phyloP scores from a whole-genome alignment of 2,329 filamentous ascomycete genomes.

The Phoma sp. region DNA sequence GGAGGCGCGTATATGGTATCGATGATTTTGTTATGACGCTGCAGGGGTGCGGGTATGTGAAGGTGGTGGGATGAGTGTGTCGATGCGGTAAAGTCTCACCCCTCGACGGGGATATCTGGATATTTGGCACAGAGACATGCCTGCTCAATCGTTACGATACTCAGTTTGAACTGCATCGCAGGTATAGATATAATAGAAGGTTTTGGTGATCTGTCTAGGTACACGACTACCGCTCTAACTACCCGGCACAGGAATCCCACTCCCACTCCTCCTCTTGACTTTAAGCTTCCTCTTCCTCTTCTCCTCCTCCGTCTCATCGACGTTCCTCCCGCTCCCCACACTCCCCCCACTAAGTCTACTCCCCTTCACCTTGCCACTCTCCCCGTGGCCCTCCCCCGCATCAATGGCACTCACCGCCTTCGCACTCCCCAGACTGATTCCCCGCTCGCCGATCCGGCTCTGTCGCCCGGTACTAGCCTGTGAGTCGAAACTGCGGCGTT shows the following conservation, averaged over 20 bases:
- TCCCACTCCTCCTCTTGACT: slow-evolving; percentile 13
- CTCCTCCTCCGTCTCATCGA: slow-evolving; percentile 16
- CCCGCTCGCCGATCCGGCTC: slow-evolving; percentile 40
- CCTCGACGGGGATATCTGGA: too few species aligned
- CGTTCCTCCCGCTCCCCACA: slow-evolving; percentile 12
- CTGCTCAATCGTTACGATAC: too few species aligned
- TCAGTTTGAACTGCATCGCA: too few species aligned
- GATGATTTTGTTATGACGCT: too few species aligned
- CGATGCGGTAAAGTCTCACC: too few species aligned
- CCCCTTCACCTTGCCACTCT: slow-evolving; percentile 18
- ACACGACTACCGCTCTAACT: neutral
- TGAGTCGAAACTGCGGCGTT: slow-evolving; percentile 36
- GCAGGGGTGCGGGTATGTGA: too few species aligned
- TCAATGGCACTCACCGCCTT: slow-evolving; percentile 43
- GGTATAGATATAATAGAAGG: too few species aligned
- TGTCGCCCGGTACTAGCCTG: slow-evolving; percentile 32
- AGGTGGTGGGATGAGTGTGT: too few species aligned
- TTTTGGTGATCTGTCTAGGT: too few species aligned
- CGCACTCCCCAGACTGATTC: slow-evolving; percentile 43
- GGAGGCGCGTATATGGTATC: too few species aligned
- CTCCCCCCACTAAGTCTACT: slow-evolving; percentile 4
- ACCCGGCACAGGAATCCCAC: slow-evolving; percentile 7
- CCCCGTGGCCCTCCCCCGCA: slow-evolving; percentile 31
- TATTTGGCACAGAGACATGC: too few species aligned
- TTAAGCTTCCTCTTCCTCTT: slow-evolving; percentile 11